phyloP scores from a whole-genome alignment of 148 eudicot species.

The Fagopyrum tataricum region DNA sequence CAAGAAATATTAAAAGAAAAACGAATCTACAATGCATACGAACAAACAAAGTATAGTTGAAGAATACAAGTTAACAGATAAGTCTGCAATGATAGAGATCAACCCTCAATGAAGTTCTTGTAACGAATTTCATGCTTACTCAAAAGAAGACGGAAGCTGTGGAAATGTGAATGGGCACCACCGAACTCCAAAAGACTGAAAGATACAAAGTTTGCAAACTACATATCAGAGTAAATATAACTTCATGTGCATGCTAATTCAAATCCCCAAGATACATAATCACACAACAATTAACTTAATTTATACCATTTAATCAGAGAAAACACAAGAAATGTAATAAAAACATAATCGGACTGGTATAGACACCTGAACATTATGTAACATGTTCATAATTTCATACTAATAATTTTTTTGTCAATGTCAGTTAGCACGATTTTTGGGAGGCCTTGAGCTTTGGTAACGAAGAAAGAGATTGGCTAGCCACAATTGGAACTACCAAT shows the following conservation, averaged over 20 bases:
- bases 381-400: background rate
- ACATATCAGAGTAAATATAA: background rate
- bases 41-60: background rate
- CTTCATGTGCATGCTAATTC: background rate
- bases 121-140: slow-evolving; percentile 50
- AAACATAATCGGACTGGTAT: background rate
- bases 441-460: background rate
- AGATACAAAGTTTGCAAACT: slow-evolving; percentile 16
- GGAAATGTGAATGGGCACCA: slow-evolving; percentile 86
- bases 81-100: background rate
- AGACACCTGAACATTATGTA: background rate
- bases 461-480: background rate
- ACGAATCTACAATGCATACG: background rate
- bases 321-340: background rate
- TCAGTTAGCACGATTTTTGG: background rate
- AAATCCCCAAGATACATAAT: slow-evolving; percentile 5
- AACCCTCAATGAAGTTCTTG: slow-evolving; percentile 1
- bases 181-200: slow-evolving; percentile 92
- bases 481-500: background rate
- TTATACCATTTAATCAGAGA: background rate
- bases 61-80: background rate
- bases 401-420: background rate
- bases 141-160: slow-evolving; percentile 41
- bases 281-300: background rate
- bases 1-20: background rate